These are phyloP conservation scores for Apiotrichum gamsii DNA, from an alignment of 1,284 basidiomycete genomes.

Conservation along the genomic window DNA sequence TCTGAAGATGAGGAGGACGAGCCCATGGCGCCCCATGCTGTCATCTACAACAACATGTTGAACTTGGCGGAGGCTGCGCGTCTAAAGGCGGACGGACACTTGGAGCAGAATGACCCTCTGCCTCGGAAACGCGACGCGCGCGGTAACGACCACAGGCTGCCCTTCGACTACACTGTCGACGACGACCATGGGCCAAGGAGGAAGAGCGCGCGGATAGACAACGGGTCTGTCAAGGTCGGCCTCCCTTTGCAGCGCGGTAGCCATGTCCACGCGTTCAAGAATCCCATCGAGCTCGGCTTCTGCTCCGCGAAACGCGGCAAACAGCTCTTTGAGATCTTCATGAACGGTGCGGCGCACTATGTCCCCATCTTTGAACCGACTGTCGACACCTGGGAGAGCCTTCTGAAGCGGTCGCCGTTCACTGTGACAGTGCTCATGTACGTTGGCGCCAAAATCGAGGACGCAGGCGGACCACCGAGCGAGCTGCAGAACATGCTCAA, in stretches of 20 bases:
- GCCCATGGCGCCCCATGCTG: slow-evolving; percentile 23
- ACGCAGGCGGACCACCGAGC: slow-evolving; percentile 59
- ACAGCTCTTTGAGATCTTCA: slow-evolving; percentile 67
- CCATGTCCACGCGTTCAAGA: slow-evolving; percentile 27
- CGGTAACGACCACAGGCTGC: background rate
- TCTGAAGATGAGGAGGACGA: slow-evolving; percentile 34
- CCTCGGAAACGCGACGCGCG: background rate
- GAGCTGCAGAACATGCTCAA: slow-evolving; percentile 36
- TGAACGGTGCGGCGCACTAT: slow-evolving; percentile 75
- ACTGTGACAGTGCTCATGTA: slow-evolving; percentile 66
- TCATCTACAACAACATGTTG: slow-evolving; percentile 42
- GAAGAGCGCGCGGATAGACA: too few relatives aligned
- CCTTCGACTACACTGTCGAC: slow-evolving; percentile 14
- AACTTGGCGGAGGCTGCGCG: slow-evolving; percentile 44
- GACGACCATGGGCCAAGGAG: too few relatives aligned
- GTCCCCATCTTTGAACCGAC: slow-evolving; percentile 72
- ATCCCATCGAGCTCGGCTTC: slow-evolving; percentile 51
- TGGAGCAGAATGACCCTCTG: background rate
- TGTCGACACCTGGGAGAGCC: slow-evolving; percentile 64
- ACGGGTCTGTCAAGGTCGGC: slow-evolving; percentile 10
- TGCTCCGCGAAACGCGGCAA: slow-evolving; percentile 68
- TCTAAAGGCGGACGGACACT: slow-evolving; percentile 31
- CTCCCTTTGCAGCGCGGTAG: slow-evolving; percentile 27
- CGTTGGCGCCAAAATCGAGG: slow-evolving; percentile 74
- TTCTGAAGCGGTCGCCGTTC: slow-evolving; percentile 35